phyloP scores from a whole-genome alignment of 2,329 filamentous ascomycete genomes.

The Dendryphion nanum region DNA sequence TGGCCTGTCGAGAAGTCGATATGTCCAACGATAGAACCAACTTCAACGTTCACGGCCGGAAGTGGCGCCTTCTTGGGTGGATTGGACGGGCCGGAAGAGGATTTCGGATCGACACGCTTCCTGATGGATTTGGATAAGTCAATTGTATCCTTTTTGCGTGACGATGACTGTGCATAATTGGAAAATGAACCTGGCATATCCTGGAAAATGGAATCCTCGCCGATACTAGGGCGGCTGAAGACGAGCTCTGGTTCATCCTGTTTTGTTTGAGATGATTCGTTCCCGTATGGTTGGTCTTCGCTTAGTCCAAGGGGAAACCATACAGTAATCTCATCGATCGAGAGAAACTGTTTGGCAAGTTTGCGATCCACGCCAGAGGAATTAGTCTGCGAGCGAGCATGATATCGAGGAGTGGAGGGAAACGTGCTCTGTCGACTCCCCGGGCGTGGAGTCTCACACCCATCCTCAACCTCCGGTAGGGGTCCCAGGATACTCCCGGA shows the following conservation, averaged over 20 bases:
- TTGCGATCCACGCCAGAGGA: no score
- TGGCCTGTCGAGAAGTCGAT: slow-evolving; percentile 36
- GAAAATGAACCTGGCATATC: slow-evolving; percentile 50
- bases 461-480: slow-evolving; percentile 30
- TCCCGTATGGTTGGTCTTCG: slow-evolving; percentile 7
- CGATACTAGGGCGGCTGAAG: slow-evolving; percentile 29
- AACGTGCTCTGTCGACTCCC: slow-evolving; percentile 29
- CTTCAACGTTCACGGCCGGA: slow-evolving; percentile 24
- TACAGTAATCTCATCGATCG: slow-evolving; percentile 37
- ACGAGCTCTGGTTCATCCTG: slow-evolving; percentile 15
- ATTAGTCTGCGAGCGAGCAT: no score
- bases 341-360: slow-evolving; percentile 32
- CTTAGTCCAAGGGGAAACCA: slow-evolving; percentile 37
- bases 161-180: slow-evolving; percentile 44
- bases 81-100: neutral
- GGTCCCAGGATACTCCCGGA: slow-evolving; percentile 30
- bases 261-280: slow-evolving; percentile 7
- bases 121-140: slow-evolving; percentile 18
- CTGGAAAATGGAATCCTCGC: slow-evolving; percentile 38
- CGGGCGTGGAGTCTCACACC: slow-evolving; percentile 41
- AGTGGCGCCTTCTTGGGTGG: slow-evolving; percentile 6
- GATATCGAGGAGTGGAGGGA: no score
- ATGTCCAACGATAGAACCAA: slow-evolving; percentile 34
- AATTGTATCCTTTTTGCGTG: slow-evolving; percentile 23
- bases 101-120: slow-evolving; percentile 12